Conservation (phyloP, 2,329 filamentous ascomycete species). For the Fusarium guadeloupense region DNA sequence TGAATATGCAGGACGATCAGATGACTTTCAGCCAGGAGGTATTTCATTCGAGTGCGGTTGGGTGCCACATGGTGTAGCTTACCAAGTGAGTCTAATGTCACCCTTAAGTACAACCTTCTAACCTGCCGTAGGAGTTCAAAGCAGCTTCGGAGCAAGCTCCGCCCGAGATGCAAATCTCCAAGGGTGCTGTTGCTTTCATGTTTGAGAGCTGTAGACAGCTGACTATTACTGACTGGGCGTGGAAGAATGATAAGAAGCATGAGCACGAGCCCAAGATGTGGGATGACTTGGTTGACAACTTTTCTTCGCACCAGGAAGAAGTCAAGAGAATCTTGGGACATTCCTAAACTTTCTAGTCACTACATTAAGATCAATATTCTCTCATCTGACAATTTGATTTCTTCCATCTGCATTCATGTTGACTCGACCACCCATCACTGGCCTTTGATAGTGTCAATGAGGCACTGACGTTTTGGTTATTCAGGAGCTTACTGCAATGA, state of each 20-base stretch:
- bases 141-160: slow-evolving; percentile 34
- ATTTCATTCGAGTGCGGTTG: slow-evolving; percentile 30
- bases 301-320: slow-evolving; percentile 35
- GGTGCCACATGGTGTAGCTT: slow-evolving; percentile 34
- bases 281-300: slow-evolving; percentile 39
- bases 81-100: slow-evolving; percentile 6
- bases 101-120: not conserved
- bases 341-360: not conserved
- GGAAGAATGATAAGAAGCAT: slow-evolving; percentile 40
- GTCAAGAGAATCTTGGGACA: slow-evolving; percentile 29
- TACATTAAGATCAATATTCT: no score
- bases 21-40: slow-evolving; percentile 32
- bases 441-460: no score
- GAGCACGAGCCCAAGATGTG: slow-evolving; percentile 43
- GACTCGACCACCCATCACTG: no score
- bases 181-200: slow-evolving; percentile 39
- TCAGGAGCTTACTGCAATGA: no score
- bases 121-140: slow-evolving; percentile 27
- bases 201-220: slow-evolving; percentile 40
- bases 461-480: no score
- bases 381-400: no score
- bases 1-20: slow-evolving; percentile 41
- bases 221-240: slow-evolving; percentile 39
- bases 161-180: slow-evolving; percentile 35
- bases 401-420: no score